Evolutionary conservation across 2,329 filamentous ascomycete species (phyloP), one percentile per base, ranked within the genome.

Genomic region (Monascus ruber): DNA sequence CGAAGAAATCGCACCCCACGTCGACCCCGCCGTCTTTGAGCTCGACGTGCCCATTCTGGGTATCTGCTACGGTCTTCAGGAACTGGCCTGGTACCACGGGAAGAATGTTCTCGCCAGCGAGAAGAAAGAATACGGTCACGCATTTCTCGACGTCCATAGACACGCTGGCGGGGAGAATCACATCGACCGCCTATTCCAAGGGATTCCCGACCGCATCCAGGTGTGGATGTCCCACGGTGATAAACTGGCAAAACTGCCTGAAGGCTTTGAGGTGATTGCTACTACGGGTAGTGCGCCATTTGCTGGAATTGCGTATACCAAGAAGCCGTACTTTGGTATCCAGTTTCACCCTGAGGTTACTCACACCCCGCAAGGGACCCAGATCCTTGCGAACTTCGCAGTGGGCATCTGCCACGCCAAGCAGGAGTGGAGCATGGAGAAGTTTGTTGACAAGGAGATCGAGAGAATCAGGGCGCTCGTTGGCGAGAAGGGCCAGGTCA

Each of bases 261-360:
- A 80, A 29, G 75, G 72, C 32, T 94, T 94, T 58, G 65, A 75
- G 43, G 78, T 73, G 10, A 77, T 94, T 51, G 87, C 83, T 37
- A 81, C 72, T 4, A 89, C 86, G 2, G 58, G 69, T 37, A 93
- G 91, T 65, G 79, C 83, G 1, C 76, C 80, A 24, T 94, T 76
- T 51, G 88, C 88, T 7, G 85, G 77, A 42, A 93, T 69, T 40
- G 66, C 63, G n/a, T 65, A 64, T 52, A 77, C 81, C 36, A 49
- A 47, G 17, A 60, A 67, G 67, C 78, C 79, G 25, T 79, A 85
- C 50, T 94, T 79, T 54, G 85, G 72, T 39, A 76, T 94, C 35
- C 88, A 95, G 58, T 89, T 94, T 61, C 88, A 94, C 62, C 87
- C 88, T 1, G 88, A 95, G 60, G 74, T 94, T 39, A 80, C 75